These are phyloP conservation scores for Polygonum maritimum DNA, from an alignment of 148 eudicot genomes.

Conservation along the genomic window DNA sequence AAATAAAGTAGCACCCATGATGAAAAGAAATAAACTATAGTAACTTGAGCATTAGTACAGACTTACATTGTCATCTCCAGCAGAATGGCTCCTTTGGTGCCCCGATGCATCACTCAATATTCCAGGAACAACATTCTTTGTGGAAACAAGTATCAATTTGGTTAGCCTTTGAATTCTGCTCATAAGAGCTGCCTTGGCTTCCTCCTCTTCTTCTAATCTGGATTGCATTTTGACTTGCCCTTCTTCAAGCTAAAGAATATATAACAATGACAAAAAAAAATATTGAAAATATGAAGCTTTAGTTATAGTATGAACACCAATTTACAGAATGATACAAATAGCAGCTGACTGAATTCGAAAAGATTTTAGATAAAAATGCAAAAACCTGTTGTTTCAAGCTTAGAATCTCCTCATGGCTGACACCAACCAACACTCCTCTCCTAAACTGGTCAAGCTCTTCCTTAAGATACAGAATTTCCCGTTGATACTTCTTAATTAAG, in stretches of 20 bases:
- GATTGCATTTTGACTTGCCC: slow-evolving; percentile 61
- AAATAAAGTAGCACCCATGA: neutral
- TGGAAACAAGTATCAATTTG: slow-evolving; percentile 65
- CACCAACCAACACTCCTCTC: slow-evolving; percentile 43
- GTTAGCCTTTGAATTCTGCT: slow-evolving; percentile 79
- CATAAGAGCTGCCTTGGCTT: slow-evolving; percentile 75
- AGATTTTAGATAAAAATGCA: neutral
- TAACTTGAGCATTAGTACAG: neutral
- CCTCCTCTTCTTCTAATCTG: slow-evolving; percentile 68
- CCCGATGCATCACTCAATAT: slow-evolving; percentile 25
- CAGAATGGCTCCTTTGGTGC: slow-evolving; percentile 42
- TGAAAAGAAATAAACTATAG: neutral
- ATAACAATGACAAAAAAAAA: neutral
- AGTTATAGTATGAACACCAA: neutral
- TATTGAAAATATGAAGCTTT: neutral
- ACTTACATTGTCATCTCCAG: slow-evolving; percentile 51
- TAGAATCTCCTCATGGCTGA: slow-evolving; percentile 44
- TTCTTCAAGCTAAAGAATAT: slow-evolving; percentile 43
- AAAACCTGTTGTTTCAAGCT: slow-evolving; percentile 35
- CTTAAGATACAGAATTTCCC: slow-evolving; percentile 40
- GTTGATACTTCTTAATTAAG: slow-evolving; percentile 49
- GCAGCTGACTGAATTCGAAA: neutral
- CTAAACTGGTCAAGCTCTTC: slow-evolving; percentile 44
- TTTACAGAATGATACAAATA: neutral
- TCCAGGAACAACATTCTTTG: slow-evolving; percentile 42